Conservation (phyloP, 2,329 filamentous ascomycete genomes). For the Bipolaris oryzae region DNA sequence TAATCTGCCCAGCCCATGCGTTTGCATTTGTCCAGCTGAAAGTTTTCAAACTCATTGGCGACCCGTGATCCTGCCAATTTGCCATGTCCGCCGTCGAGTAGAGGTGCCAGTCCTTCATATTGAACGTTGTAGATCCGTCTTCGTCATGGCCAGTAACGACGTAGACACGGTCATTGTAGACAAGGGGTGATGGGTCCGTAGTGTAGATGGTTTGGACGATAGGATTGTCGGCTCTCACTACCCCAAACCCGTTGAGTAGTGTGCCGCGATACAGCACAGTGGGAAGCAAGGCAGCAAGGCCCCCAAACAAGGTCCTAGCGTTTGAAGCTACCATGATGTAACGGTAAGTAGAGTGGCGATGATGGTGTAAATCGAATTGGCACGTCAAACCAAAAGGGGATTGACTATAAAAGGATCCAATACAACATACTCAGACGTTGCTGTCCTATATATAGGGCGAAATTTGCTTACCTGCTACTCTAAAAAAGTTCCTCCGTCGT, state of each 20-base stretch:
- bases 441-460: conserved; percentile 1
- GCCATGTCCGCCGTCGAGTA: conserved; percentile 23
- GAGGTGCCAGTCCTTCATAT: conserved; percentile 23
- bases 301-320: not conserved
- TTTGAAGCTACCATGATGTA: not conserved
- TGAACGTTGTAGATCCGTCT: conserved; percentile 20
- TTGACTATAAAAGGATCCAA: not conserved
- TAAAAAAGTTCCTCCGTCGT: conserved; percentile 1
- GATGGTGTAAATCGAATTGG: not conserved
- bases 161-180: conserved; percentile 23
- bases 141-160: conserved; percentile 25
- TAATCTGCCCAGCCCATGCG: conserved; percentile 26
- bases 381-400: not conserved
- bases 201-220: conserved; percentile 23
- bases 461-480: not conserved
- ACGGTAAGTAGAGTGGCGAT: not conserved
- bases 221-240: conserved; percentile 21
- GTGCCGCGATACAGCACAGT: conserved; percentile 2
- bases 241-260: conserved; percentile 4
- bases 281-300: conserved; percentile 3
- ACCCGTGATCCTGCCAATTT: conserved; percentile 27
- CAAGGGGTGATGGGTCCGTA: conserved; percentile 21
- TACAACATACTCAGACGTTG: not conserved
- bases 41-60: conserved; percentile 15
- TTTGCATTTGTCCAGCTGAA: conserved; percentile 21